These are phyloP conservation scores for Alternaria triticimaculans DNA, from an alignment of 2,329 filamentous ascomycete species.

Conservation along the genomic window DNA sequence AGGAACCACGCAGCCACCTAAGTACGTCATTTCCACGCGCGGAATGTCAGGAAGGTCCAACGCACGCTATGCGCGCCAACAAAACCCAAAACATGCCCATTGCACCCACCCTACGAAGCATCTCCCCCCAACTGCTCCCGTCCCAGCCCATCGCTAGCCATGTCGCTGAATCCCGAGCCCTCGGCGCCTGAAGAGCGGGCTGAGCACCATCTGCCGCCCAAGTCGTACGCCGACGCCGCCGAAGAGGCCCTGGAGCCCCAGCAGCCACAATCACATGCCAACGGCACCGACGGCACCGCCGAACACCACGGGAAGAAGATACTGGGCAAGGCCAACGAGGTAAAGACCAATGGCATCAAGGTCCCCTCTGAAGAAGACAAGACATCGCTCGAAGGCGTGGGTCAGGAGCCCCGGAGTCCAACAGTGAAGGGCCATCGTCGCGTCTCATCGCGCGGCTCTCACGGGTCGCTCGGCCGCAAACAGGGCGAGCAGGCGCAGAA, in stretches of 20 bases:
- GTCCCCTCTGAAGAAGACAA: conserved; percentile 15
- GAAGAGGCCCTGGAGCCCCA: conserved; percentile 40
- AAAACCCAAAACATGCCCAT: conserved; percentile 20
- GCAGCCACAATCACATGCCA: conserved; percentile 33
- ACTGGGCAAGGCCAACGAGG: conserved; percentile 14
- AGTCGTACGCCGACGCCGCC: conserved; percentile 54
- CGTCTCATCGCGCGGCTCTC: conserved; percentile 40
- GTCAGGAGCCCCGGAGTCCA: conserved; percentile 45
- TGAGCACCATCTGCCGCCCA: conserved; percentile 49
- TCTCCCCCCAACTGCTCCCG: conserved; percentile 5
- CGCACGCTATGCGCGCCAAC: conserved; percentile 28
- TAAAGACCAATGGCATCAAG: conserved; percentile 23
- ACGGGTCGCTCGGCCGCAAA: conserved; percentile 39
- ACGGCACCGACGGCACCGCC: conserved; percentile 20
- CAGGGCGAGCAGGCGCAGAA: conserved; percentile 32
- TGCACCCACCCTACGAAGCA: conserved; percentile 1
- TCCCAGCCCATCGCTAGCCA: conserved; percentile 25
- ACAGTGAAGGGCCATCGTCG: conserved; percentile 35
- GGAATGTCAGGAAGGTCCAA: conserved; percentile 27
- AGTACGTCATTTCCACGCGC: conserved; percentile 26
- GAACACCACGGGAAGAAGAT: conserved; percentile 11
- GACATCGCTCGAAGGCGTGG: conserved; percentile 38
- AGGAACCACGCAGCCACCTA: not conserved
- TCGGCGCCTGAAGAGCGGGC: conserved; percentile 50
- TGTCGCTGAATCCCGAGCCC: conserved; percentile 53